Percentiles rank a stretch among this genome's conserved stretches.
Evolutionary conservation across 176 grass and related monocot genomes (phyloP).

Genomic region (Tillandsia leiboldiana): DNA sequence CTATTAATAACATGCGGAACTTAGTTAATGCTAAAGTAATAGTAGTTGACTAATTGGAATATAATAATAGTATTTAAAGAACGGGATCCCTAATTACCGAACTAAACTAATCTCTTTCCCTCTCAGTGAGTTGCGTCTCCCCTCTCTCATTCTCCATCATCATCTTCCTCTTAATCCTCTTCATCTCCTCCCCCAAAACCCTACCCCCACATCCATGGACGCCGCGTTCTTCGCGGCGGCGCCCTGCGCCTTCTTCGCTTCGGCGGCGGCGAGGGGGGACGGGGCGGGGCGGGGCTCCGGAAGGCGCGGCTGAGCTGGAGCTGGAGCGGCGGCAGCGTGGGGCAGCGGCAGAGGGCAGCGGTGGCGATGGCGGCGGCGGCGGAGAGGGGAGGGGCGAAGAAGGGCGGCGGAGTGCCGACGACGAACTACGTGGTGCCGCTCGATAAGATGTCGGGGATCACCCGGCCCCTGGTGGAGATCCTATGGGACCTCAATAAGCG

Average conservation of each 20-base stretch:
- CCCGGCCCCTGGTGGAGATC: conserved; percentile 90
- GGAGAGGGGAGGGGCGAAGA: conserved; percentile 25
- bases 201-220: no score
- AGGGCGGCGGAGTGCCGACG: conserved; percentile 35
- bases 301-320: neutral
- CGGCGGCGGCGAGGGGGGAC: conserved; percentile 39
- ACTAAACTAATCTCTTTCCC: neutral
- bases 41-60: no score
- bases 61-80: no score
- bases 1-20: no score
- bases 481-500: conserved; percentile 96
- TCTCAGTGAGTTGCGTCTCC: neutral
- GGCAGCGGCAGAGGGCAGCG: conserved; percentile 8
- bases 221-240: neutral
- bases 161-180: neutral
- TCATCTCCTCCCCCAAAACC: neutral
- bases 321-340: neutral
- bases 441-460: conserved; percentile 56
- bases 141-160: no score
- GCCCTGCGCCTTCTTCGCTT: neutral
- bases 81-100: no score
- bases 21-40: no score
- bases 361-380: neutral
- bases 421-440: conserved; percentile 96
- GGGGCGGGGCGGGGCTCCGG: conserved; percentile 25